phyloP scores from a whole-genome alignment of 352 stramenopile genomes.

The Phytophthora crassamura region DNA sequence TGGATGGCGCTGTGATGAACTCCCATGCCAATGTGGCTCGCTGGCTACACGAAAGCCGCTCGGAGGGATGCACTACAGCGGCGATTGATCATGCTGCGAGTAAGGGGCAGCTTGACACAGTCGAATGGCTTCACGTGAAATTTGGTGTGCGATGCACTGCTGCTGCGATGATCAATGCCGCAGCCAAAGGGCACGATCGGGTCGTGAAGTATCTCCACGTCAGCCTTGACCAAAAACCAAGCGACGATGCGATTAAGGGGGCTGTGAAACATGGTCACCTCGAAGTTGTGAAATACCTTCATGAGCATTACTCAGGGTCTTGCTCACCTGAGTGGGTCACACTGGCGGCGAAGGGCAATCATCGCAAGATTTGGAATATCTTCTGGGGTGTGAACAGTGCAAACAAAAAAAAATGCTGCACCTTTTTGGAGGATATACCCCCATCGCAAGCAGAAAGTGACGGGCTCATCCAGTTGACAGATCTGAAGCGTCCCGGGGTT shows the following conservation, averaged over 20 bases:
- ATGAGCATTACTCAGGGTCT: conserved; percentile 20
- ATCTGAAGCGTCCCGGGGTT: too few relatives aligned
- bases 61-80: conserved; percentile 14
- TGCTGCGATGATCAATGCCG: conserved; percentile 24
- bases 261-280: conserved; percentile 12
- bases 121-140: conserved; percentile 8
- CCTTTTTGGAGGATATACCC: too few relatives aligned
- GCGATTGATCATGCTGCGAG: conserved; percentile 20
- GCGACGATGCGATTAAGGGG: conserved; percentile 22
- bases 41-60: conserved; percentile 29
- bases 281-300: conserved; percentile 17
- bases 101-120: not conserved
- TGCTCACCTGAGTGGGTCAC: too few relatives aligned
- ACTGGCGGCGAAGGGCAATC: conserved; percentile 27
- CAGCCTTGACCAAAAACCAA: too few relatives aligned
- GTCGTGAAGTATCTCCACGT: conserved; percentile 20
- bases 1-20: not conserved
- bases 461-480: too few relatives aligned
- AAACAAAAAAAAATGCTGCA: too few relatives aligned
- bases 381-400: too few relatives aligned
- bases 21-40: not conserved
- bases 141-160: conserved; percentile 18
- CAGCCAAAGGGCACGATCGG: not conserved
- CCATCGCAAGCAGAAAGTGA: too few relatives aligned
- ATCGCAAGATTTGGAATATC: conserved; percentile 17